Base-by-base conservation (phyloP, 139 green algal genomes). In the Chlorella sorokiniana region DNA sequence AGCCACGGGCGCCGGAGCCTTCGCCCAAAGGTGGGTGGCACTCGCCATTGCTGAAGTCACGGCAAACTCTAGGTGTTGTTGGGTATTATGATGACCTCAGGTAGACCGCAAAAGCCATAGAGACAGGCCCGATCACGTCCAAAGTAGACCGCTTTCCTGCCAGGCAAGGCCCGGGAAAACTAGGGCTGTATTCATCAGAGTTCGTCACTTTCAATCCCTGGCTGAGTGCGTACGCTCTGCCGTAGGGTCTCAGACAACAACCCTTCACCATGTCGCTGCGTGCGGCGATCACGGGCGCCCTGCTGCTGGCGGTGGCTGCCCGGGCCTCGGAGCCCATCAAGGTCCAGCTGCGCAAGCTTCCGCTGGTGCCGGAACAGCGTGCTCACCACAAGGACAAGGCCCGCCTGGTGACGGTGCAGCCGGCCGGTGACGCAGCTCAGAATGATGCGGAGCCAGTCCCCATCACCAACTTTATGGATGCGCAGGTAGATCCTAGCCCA, bases 401-500 rank as follows among this genome's bases (percentile, higher is more conserved):
- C 6, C 27, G 25, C 31, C 69, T 83, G 44, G 52, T 79, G 9
- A 79, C 75, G n/a, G 7, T 27, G 14, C 71, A 82, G 72, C n/a
- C 16, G 1, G 65, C 22, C 9, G 65, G 20, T 1, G 37, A 18
- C 37, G 62, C 23, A 14, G 59, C 54, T 38, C 33, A 63, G 40
- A 33, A 83, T 33, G 69, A 27, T 37, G n/a, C 78, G 5, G 52
- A 73, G n/a, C 20, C 38, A 8, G 27, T 88, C 7, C 72, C 77
- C 41, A 84, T 88, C 63, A 84, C 52, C 44, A 84, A 88, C 72
- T 88, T 86, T 31, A 88, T 88, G 84, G 84, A 88, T 70, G 84
- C 73, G 14, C 73, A 77, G 70, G 70, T 77, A 9, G 22, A 1
- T 23, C 10, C 48, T 16, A 25, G 48, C 16, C 14, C 16, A 56